Conservation (phyloP, 371 early-diverging fungal species). For the Phascolomyces articulosus region DNA sequence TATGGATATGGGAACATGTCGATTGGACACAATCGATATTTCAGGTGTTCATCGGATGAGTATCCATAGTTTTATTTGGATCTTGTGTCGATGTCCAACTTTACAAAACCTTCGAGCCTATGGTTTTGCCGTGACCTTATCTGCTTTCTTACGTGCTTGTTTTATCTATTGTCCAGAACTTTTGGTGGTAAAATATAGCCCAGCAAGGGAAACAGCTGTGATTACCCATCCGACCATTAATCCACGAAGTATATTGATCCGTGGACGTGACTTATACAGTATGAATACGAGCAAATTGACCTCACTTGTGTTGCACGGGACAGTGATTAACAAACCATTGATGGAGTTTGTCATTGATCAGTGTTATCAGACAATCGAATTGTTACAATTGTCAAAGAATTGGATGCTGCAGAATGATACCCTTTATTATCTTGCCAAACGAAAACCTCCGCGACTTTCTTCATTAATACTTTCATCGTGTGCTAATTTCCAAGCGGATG, state of each 20-base stretch:
- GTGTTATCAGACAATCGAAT: conserved; percentile 3
- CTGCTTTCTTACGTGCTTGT: neutral
- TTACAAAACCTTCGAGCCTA: neutral
- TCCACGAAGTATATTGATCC: neutral
- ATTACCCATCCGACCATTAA: neutral
- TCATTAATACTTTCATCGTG: neutral
- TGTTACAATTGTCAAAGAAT: neutral
- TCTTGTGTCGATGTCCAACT: neutral
- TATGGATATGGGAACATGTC: neutral
- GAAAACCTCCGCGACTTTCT: neutral
- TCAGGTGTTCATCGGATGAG: neutral
- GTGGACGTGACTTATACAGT: neutral
- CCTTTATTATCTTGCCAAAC: conserved; percentile 3
- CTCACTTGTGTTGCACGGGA: neutral
- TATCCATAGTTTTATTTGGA: conserved; percentile 1
- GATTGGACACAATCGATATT: neutral
- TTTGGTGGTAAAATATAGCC: neutral
- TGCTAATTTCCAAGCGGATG: conserved; percentile 3
- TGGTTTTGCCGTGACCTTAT: neutral
- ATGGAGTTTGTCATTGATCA: conserved; percentile 3
- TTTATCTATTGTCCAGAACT: conserved; percentile 3
- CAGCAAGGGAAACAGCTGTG: neutral
- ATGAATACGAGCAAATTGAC: neutral
- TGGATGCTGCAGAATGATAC: conserved; percentile 5
- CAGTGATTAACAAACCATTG: conserved; percentile 1